phyloP scores from a whole-genome alignment of 2,329 filamentous ascomycete species.

The Tolypocladium amazonense region DNA sequence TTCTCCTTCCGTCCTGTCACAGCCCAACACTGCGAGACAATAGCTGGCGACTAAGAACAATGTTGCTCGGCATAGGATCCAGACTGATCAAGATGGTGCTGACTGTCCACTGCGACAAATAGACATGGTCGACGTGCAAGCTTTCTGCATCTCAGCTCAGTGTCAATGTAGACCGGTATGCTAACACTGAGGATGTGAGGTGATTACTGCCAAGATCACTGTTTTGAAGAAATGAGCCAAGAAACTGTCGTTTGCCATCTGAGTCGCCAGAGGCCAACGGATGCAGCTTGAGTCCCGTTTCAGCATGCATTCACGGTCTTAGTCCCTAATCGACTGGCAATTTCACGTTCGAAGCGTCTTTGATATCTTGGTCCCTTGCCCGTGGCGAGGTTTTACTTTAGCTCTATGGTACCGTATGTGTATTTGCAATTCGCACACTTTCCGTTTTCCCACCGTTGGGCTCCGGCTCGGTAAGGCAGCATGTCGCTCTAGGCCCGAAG shows the following conservation, averaged over 20 bases:
- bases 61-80: not conserved
- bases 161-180: not conserved
- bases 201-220: not conserved
- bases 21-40: not conserved
- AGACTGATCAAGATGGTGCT: not conserved
- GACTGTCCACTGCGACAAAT: not conserved
- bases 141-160: too few species aligned
- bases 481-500: not conserved
- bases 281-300: not conserved
- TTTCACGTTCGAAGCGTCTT: not conserved
- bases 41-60: not conserved
- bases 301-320: not conserved
- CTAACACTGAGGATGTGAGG: not conserved
- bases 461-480: not conserved
- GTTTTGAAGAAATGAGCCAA: not conserved
- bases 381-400: not conserved
- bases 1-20: not conserved
- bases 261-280: not conserved
- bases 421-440: too few species aligned
- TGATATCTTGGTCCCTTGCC: not conserved
- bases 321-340: not conserved
- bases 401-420: not conserved
- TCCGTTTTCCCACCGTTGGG: not conserved
- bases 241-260: not conserved
- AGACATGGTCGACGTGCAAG: not conserved